Percentiles rank a stretch among this genome's conserved stretches.
Conservation (phyloP, 2,329 filamentous ascomycete species). For the Arthrobotrys iridis region DNA sequence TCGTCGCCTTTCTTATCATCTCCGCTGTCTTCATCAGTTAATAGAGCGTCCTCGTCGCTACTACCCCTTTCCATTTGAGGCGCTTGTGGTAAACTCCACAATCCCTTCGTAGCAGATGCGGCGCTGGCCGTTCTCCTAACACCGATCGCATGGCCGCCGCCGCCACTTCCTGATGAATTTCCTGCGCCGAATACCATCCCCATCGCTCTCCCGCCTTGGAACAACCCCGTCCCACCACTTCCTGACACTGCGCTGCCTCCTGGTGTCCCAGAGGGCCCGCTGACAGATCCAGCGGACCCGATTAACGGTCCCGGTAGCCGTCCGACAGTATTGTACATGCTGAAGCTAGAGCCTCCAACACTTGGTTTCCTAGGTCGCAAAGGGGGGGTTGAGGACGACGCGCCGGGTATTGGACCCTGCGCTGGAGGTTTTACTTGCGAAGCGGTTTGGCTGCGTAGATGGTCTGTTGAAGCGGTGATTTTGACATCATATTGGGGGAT, state of each 20-base stretch:
- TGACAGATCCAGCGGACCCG: constrained; percentile 5
- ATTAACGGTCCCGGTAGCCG: constrained; percentile 36
- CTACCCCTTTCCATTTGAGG: constrained; percentile 42
- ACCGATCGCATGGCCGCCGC: constrained; percentile 44
- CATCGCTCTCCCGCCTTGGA: constrained; percentile 38
- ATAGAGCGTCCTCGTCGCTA: constrained; percentile 44
- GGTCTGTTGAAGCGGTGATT: constrained; percentile 78
- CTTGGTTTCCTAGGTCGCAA: constrained; percentile 42
- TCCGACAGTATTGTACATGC: constrained; percentile 48
- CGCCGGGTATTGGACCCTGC: neutral
- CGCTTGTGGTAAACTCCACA: constrained; percentile 37
- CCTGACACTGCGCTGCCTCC: neutral
- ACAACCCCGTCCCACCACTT: constrained; percentile 8
- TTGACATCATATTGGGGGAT: constrained; percentile 73
- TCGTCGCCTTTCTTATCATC: constrained; percentile 30
- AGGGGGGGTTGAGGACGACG: constrained; percentile 9
- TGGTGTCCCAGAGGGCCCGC: no score
- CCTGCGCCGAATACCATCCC: constrained; percentile 46
- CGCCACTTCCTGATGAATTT: neutral
- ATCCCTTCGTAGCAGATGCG: constrained; percentile 43
- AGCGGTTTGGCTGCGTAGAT: constrained; percentile 66
- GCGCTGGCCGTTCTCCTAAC: constrained; percentile 51
- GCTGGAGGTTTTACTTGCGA: constrained; percentile 22
- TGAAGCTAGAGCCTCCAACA: constrained; percentile 28
- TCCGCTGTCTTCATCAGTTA: constrained; percentile 49